Conservation (phyloP, 352 stramenopile genomes). For the Blastocystis sp. region DNA sequence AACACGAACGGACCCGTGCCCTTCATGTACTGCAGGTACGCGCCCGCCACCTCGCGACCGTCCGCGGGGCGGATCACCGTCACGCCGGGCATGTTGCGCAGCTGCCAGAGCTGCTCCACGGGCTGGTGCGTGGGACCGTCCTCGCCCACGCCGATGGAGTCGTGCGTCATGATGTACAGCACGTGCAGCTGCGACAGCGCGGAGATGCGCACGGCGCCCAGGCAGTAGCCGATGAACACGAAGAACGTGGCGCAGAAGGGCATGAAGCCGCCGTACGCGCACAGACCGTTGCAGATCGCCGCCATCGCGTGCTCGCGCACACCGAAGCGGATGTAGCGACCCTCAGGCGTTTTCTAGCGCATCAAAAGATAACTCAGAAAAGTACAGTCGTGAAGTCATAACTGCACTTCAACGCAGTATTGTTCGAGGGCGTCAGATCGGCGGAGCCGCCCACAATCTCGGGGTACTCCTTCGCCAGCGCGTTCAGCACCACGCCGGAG, state of each 20-base stretch:
- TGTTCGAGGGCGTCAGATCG: conserved; percentile 96
- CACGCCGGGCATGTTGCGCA: conserved; percentile 96
- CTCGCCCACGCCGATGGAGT: conserved; percentile 98
- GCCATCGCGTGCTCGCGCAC: conserved; percentile 98
- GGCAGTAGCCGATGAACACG: conserved; percentile 97
- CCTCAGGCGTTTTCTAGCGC: conserved; percentile 88
- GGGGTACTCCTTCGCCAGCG: conserved; percentile 87
- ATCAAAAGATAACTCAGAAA: conserved; percentile 77
- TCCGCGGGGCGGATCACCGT: conserved; percentile 95
- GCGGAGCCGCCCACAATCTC: conserved; percentile 96
- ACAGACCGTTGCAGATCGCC: conserved; percentile 96
- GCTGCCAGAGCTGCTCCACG: conserved; percentile 93
- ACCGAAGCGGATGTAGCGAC: conserved; percentile 95
- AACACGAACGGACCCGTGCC: conserved; percentile 90
- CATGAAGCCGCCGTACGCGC: conserved; percentile 91
- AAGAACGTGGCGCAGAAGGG: conserved; percentile 99
- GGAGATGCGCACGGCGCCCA: conserved; percentile 90
- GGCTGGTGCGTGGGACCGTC: conserved; percentile 99
- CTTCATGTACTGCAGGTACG: conserved; percentile 84
- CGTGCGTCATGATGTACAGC: conserved; percentile 98
- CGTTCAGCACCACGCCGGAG: conserved; percentile 92
- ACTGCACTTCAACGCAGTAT: conserved; percentile 91
- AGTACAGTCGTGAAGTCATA: conserved; percentile 85
- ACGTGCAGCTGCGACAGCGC: conserved; percentile 92
- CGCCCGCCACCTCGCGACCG: conserved; percentile 94